Evolutionary conservation across 2,329 filamentous ascomycete species (phyloP).

Genomic region (Elsinoe batatas): DNA sequence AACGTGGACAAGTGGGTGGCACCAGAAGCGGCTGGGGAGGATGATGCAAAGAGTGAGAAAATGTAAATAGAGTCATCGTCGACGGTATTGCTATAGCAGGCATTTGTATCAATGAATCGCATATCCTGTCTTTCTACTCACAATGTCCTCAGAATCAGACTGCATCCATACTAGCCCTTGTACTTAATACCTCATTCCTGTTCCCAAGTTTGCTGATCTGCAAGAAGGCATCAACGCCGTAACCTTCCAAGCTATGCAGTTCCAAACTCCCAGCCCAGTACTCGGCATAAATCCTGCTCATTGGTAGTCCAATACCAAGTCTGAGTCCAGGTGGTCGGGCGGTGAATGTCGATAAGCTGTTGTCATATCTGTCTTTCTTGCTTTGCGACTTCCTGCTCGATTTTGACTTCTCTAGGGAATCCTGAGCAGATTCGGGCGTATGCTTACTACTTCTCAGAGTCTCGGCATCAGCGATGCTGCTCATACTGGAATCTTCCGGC

Average conservation of each 20-base stretch:
- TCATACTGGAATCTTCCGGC: background rate
- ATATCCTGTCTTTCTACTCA: background rate
- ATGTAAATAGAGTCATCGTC: background rate
- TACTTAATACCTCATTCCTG: constrained; percentile 86
- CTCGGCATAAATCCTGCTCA: constrained; percentile 91
- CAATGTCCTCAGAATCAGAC: constrained; percentile 23
- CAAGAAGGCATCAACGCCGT: constrained; percentile 89
- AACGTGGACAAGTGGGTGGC: too few species aligned
- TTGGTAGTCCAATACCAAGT: constrained; percentile 83
- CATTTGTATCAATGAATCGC: background rate
- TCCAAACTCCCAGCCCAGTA: constrained; percentile 95
- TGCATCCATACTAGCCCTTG: constrained; percentile 43
- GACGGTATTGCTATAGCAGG: background rate
- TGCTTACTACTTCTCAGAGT: constrained; percentile 1
- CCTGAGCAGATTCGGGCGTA: constrained; percentile 11
- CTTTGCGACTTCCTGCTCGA: background rate
- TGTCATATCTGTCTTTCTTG: constrained; percentile 33
- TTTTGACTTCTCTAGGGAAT: background rate
- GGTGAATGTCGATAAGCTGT: constrained; percentile 69
- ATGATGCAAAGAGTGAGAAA: background rate
- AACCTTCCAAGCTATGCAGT: constrained; percentile 86
- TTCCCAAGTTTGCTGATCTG: constrained; percentile 96
- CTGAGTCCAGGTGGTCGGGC: constrained; percentile 76
- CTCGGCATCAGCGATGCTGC: background rate
- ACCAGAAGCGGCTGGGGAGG: background rate